phyloP scores from a whole-genome alignment of 169 alveolate genomes.

The Cryptosporidium meleagridis region DNA sequence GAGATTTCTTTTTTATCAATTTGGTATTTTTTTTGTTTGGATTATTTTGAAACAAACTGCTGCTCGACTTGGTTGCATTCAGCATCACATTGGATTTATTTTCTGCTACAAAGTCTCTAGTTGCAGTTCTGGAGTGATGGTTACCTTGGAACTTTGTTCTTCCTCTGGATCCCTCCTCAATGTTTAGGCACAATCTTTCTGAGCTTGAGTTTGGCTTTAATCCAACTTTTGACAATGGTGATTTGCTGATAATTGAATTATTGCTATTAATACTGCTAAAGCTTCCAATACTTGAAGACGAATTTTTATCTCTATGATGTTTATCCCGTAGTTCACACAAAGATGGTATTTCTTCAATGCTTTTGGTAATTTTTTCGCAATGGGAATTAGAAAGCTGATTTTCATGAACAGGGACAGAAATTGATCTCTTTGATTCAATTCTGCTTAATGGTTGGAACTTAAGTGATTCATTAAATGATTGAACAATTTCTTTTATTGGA shows the following conservation, averaged over 20 bases:
- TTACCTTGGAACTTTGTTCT: conserved; percentile 1
- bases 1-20: not conserved
- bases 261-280: not conserved
- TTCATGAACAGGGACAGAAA: conserved; percentile 52
- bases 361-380: not conserved
- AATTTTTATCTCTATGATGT: not conserved
- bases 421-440: conserved; percentile 33
- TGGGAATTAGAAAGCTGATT: not conserved
- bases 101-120: conserved; percentile 37
- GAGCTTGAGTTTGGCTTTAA: conserved; percentile 42
- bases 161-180: conserved; percentile 35
- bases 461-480: not conserved
- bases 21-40: conserved; percentile 14
- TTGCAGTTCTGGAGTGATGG: not conserved
- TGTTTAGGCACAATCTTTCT: not conserved
- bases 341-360: not conserved
- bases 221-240: conserved; percentile 45
- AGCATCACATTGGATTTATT: conserved; percentile 33
- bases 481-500: not conserved
- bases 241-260: not conserved
- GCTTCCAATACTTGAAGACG: not conserved
- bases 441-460: not conserved
- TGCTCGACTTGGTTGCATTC: conserved; percentile 43
- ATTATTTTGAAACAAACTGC: conserved; percentile 12
- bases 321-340: not conserved